Conservation (phyloP, 768 basidiomycete species). For the Lactarius hatsudake region DNA sequence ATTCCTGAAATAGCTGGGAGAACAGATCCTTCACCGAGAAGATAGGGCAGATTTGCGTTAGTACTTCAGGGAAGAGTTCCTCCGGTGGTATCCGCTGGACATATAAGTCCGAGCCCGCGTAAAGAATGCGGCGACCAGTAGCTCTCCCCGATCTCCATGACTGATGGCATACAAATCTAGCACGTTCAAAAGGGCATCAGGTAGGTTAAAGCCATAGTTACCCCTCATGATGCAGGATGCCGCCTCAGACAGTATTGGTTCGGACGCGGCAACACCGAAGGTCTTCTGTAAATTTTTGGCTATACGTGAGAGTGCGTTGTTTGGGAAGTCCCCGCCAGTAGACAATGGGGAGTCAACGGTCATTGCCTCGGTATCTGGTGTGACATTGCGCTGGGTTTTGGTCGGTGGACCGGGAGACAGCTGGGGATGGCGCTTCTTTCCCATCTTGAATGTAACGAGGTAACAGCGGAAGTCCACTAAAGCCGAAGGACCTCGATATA, state of each 20-base stretch:
- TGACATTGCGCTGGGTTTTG: too few relatives aligned
- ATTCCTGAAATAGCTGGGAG: background rate
- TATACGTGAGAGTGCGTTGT: too few relatives aligned
- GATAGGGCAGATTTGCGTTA: background rate
- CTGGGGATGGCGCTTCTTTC: too few relatives aligned
- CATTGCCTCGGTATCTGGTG: too few relatives aligned
- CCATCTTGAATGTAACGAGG: too few relatives aligned
- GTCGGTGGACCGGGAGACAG: too few relatives aligned
- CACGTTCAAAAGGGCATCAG: background rate
- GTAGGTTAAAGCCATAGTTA: background rate
- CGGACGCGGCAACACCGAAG: background rate
- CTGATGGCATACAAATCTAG: background rate
- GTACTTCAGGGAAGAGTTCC: background rate
- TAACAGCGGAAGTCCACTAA: too few relatives aligned
- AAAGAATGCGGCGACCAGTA: background rate
- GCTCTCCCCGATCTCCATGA: background rate
- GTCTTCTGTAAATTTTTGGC: too few relatives aligned
- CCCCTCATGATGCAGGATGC: background rate
- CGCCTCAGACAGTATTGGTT: slow-evolving; percentile 7
- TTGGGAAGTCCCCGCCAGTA: too few relatives aligned
- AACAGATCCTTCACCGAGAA: background rate
- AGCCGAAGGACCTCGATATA: too few relatives aligned
- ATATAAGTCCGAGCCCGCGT: background rate
- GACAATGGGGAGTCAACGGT: too few relatives aligned
- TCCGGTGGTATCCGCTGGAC: background rate